Evolutionary conservation across 2,329 filamentous ascomycete species (phyloP).

Genomic region (Didymella segeticola): DNA sequence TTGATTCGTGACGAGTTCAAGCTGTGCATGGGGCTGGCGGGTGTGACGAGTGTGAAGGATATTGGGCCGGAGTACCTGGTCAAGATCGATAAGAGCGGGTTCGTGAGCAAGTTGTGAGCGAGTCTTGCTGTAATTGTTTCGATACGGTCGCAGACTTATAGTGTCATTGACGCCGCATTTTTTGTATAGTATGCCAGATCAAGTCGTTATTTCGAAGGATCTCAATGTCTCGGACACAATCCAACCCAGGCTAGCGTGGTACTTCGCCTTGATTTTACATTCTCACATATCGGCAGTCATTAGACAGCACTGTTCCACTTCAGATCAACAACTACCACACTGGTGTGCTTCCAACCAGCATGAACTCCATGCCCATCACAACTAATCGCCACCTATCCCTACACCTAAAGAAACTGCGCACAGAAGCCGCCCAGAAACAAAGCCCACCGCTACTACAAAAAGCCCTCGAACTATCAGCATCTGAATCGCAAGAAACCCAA

Average conservation of each 20-base stretch:
- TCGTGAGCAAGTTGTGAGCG: conserved; percentile 21
- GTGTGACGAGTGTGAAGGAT: conserved; percentile 29
- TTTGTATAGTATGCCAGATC: too few relatives aligned
- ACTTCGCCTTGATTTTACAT: too few relatives aligned
- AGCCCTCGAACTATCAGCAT: neutral
- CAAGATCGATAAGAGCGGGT: conserved; percentile 32
- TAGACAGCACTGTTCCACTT: too few relatives aligned
- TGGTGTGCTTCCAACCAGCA: too few relatives aligned
- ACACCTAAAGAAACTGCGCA: neutral
- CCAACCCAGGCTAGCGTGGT: too few relatives aligned
- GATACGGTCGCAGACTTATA: neutral
- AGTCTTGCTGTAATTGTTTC: neutral
- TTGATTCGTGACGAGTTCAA: conserved; percentile 28
- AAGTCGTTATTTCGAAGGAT: too few relatives aligned
- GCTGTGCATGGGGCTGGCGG: conserved; percentile 34
- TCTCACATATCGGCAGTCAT: too few relatives aligned
- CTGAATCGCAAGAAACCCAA: neutral
- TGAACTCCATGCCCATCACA: too few relatives aligned
- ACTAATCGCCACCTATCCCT: neutral
- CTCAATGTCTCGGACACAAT: too few relatives aligned
- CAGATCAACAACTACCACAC: too few relatives aligned
- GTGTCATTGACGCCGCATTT: too few relatives aligned
- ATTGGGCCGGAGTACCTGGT: conserved; percentile 33
- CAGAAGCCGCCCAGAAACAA: neutral
- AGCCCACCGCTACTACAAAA: neutral